Evolutionary conservation across 306 rosid species (phyloP), one percentile per base, ranked within the genome.

Genomic region (Senna siamea): DNA sequence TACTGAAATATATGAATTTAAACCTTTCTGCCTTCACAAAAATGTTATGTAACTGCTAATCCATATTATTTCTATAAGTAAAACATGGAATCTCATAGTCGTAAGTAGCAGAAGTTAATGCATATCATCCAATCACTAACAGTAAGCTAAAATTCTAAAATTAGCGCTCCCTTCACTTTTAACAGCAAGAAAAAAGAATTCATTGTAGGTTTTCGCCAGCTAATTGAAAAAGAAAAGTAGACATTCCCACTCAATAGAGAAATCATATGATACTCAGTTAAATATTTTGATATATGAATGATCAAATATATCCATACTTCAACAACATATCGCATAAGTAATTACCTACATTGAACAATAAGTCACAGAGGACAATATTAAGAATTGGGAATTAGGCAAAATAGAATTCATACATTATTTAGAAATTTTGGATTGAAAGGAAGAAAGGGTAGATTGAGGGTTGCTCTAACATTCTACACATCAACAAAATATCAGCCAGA

Each of bases 271-370:
- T n/a, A n/a, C n/a, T n/a, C n/a, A n/a, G n/a, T n/a, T n/a, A n/a
- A 79, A 43, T 69, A 69, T 60, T 47, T 74, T 43, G 66, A 53
- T 52, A 54, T 74, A 38, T 20, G 38, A 15, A 26, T n/a, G 28
- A 15, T 61, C 62, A 43, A 40, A 46, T 12, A 17, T 1, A 60
- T 30, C 43, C 18, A 55, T 15, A n/a, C n/a, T n/a, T n/a, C n/a
- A n/a, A 37, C 60, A 41, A 41, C 34, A 44, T 51, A 9, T 18
- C 48, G n/a, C 19, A 38, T 38, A 41, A 22, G 5, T 22, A 38
- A 23, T 74, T 15, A 68, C 22, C 46, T 8, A 34, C 28, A 74
- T 61, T 52, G 48, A 47, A 37, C 11, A 56, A 58, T 46, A 76
- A 40, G 38, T 1, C 37, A 20, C 18, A 5, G 0, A 2, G 51